Percentiles rank a stretch among this genome's conserved stretches.
phyloP scores from a whole-genome alignment of 1,139 yeast species.

The Meyerozyma sp. region DNA sequence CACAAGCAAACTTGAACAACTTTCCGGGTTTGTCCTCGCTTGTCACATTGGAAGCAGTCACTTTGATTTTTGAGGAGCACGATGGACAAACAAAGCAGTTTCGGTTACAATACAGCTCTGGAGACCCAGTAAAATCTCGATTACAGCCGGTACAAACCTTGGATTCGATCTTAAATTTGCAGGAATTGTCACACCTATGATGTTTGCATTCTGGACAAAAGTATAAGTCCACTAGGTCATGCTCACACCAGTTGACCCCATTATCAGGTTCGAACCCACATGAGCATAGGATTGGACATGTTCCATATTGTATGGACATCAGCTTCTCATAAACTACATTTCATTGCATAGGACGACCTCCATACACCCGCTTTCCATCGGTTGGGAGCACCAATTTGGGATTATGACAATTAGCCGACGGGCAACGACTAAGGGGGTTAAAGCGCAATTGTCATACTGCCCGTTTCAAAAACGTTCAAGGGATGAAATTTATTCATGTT shows the following conservation, averaged over 20 bases:
- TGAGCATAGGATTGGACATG: background rate
- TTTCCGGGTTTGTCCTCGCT: slow-evolving; percentile 6
- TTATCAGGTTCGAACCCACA: background rate
- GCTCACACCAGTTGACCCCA: background rate
- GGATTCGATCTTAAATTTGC: slow-evolving; percentile 6
- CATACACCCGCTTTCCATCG: too few relatives aligned
- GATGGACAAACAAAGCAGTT: slow-evolving; percentile 13
- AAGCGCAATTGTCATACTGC: background rate
- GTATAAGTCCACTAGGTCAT: slow-evolving; percentile 4
- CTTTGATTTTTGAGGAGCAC: slow-evolving; percentile 7
- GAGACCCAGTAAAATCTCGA: slow-evolving; percentile 7
- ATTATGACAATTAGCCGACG: background rate
- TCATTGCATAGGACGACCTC: too few relatives aligned
- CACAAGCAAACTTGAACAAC: slow-evolving; percentile 8
- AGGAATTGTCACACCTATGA: slow-evolving; percentile 5
- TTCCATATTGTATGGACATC: background rate
- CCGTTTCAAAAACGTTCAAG: background rate
- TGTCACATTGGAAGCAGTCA: slow-evolving; percentile 6
- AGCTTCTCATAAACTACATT: background rate
- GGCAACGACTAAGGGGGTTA: background rate
- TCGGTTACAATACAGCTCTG: slow-evolving; percentile 3
- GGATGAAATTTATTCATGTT: background rate
- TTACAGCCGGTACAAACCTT: slow-evolving; percentile 11
- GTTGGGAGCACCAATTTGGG: too few relatives aligned
- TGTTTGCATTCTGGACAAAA: slow-evolving; percentile 11